Conservation (phyloP, 345 rosid genomes). For the Mangifera indica region DNA sequence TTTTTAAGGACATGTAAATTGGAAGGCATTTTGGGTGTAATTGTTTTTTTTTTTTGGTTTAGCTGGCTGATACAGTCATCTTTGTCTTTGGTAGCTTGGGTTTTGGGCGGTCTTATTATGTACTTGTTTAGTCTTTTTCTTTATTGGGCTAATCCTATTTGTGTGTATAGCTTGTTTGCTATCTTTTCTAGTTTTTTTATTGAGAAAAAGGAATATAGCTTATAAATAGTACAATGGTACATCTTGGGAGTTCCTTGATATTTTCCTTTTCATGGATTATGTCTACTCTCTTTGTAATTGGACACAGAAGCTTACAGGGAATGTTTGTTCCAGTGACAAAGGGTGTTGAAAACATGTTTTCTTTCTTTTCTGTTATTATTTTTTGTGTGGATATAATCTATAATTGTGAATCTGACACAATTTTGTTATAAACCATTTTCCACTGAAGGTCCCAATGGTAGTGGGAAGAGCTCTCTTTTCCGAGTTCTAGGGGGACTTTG, state of each 20-base stretch:
- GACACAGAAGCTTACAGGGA: neutral
- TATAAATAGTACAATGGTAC: neutral
- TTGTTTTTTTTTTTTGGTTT: too few species aligned
- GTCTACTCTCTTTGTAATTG: neutral
- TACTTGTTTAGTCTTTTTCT: neutral
- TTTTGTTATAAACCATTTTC: constrained; percentile 16
- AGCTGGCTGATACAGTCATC: neutral
- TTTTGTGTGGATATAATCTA: neutral
- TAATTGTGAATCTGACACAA: constrained; percentile 2
- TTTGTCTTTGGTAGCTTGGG: neutral
- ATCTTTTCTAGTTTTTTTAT: neutral
- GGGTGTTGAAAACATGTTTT: neutral
- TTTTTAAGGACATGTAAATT: too few species aligned
- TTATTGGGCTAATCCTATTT: neutral
- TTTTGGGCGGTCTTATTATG: neutral
- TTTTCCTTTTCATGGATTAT: neutral
- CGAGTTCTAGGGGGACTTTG: constrained; percentile 99
- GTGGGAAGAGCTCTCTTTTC: constrained; percentile 99
- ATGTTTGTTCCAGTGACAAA: neutral
- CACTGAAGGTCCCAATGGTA: constrained; percentile 93
- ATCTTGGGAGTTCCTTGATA: too few species aligned
- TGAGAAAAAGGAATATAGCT: too few species aligned
- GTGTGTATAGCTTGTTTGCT: neutral
- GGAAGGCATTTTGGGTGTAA: too few species aligned
- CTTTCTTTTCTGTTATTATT: too few species aligned